Conservation (phyloP, 1,284 basidiomycete genomes). For the Cryptococcus wingfieldii region DNA sequence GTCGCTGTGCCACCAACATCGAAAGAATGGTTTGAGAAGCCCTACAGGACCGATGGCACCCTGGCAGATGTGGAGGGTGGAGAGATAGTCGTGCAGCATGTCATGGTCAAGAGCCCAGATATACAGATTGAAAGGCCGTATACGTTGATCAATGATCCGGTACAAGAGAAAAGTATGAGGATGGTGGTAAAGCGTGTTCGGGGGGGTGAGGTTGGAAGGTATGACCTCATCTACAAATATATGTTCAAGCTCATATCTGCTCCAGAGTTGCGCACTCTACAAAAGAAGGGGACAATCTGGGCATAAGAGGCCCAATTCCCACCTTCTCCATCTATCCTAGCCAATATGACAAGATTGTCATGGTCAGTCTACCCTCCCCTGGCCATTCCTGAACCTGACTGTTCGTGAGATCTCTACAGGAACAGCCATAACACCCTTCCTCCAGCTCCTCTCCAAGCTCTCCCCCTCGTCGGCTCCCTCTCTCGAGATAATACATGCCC, state of each 20-base stretch:
- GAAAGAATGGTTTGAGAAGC: constrained; percentile 7
- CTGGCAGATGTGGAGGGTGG: constrained; percentile 7
- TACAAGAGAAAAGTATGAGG: constrained; percentile 28
- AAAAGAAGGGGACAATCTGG: constrained; percentile 31
- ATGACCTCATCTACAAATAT: constrained; percentile 10
- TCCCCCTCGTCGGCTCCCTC: constrained; percentile 5
- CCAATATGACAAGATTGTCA: constrained; percentile 39
- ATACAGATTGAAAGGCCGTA: constrained; percentile 48
- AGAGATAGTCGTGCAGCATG: constrained; percentile 40
- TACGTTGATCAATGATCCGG: constrained; percentile 44
- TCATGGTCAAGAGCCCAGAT: constrained; percentile 44
- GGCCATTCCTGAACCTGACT: background rate
- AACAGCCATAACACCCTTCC: constrained; percentile 46
- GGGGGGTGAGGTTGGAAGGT: constrained; percentile 48
- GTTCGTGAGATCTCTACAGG: constrained; percentile 42
- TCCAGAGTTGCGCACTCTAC: constrained; percentile 38
- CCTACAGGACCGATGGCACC: constrained; percentile 12
- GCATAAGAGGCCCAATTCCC: constrained; percentile 43
- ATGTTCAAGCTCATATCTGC: background rate
- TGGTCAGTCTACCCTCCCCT: constrained; percentile 24
- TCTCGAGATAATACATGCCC: constrained; percentile 31
- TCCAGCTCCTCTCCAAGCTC: constrained; percentile 44
- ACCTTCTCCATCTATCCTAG: constrained; percentile 35
- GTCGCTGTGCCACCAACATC: constrained; percentile 17
- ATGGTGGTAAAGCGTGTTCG: constrained; percentile 45